phyloP scores from a whole-genome alignment of 805 yeast species.

The Lipomyces orientalis region DNA sequence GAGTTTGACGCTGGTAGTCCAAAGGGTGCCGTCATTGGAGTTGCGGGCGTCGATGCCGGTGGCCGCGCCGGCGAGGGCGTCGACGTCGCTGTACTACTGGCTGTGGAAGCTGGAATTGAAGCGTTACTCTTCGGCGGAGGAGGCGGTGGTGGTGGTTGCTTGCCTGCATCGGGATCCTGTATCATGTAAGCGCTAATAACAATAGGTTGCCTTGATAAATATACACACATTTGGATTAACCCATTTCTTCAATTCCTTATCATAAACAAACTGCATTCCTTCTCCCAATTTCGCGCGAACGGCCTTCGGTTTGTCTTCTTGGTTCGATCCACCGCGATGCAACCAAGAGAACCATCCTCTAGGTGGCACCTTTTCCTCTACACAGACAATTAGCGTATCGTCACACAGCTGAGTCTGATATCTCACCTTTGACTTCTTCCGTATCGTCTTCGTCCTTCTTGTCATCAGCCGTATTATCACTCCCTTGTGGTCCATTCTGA shows the following conservation, averaged over 20 bases:
- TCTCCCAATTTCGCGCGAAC: slow-evolving; percentile 87
- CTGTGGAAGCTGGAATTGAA: slow-evolving; percentile 6
- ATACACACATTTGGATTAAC: slow-evolving; percentile 64
- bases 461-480: slow-evolving; percentile 41
- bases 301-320: slow-evolving; percentile 65
- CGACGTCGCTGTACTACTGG: neutral
- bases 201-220: neutral
- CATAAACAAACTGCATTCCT: slow-evolving; percentile 72
- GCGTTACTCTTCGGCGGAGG: slow-evolving; percentile 29
- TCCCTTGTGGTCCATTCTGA: slow-evolving; percentile 44
- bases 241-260: slow-evolving; percentile 87
- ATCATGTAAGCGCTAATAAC: neutral
- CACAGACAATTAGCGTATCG: slow-evolving; percentile 4
- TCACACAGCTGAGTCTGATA: slow-evolving; percentile 46
- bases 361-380: slow-evolving; percentile 33
- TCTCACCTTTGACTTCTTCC: slow-evolving; percentile 40
- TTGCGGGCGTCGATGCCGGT: slow-evolving; percentile 9
- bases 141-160: slow-evolving; percentile 28
- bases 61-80: slow-evolving; percentile 1
- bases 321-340: slow-evolving; percentile 52
- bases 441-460: slow-evolving; percentile 42
- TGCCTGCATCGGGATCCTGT: slow-evolving; percentile 28
- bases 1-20: neutral
- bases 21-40: neutral
- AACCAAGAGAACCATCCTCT: slow-evolving; percentile 66